Percentiles rank a stretch among this genome's conserved stretches.
Conservation (phyloP, 352 stramenopile genomes). For the Globisporangium carolinianum region DNA sequence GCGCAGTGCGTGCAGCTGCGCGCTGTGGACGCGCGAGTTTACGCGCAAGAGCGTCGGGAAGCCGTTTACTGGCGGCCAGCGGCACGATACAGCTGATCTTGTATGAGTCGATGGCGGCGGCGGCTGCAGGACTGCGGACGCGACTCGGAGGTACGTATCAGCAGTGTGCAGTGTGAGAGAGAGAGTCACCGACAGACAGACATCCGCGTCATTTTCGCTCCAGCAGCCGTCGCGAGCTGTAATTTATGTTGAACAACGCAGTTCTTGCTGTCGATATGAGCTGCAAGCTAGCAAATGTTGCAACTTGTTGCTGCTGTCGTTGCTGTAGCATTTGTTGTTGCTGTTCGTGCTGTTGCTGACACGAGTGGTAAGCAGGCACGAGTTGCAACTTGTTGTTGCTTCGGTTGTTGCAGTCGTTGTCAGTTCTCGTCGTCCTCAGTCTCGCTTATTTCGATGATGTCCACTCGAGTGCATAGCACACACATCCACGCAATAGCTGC, state of each 20-base stretch:
- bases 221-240: too few species aligned
- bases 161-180: too few species aligned
- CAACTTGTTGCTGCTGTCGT: too few species aligned
- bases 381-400: not conserved
- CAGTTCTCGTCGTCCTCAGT: too few species aligned
- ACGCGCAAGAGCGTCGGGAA: constrained; percentile 57
- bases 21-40: constrained; percentile 63
- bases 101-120: constrained; percentile 17
- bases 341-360: not conserved
- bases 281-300: not conserved
- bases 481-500: too few species aligned
- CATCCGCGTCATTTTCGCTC: too few species aligned
- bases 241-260: too few species aligned
- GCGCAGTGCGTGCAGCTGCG: constrained; percentile 34
- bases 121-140: too few species aligned
- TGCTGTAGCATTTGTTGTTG: not conserved
- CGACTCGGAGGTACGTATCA: not conserved
- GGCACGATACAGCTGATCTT: constrained; percentile 22
- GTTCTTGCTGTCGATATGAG: not conserved
- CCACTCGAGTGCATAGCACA: too few species aligned
- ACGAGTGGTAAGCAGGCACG: not conserved
- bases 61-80: constrained; percentile 19
- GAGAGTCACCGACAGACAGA: too few species aligned
- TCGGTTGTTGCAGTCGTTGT: too few species aligned
- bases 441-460: too few species aligned